These are phyloP conservation scores for Rhizopus delemar DNA, from an alignment of 371 early-diverging fungal genomes.

Conservation along the genomic window DNA sequence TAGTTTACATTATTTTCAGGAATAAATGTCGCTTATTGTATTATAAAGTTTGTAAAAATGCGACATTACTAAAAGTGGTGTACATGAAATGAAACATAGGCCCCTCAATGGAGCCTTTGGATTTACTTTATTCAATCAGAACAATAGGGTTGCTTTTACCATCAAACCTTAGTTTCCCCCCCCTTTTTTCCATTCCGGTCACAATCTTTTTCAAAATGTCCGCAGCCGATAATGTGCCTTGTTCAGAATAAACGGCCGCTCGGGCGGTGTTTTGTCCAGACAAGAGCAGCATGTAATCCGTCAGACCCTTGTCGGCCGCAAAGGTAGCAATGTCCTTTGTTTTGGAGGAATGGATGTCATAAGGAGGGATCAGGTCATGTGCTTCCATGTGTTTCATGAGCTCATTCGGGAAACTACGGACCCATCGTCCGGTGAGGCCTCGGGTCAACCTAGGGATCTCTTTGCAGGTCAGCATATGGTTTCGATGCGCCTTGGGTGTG, in stretches of 20 bases:
- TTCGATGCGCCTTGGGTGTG: conserved; percentile 31
- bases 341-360: conserved; percentile 46
- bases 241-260: conserved; percentile 38
- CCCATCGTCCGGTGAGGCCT: conserved; percentile 37
- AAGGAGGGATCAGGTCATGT: conserved; percentile 26
- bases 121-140: no score
- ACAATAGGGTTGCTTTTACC: no score
- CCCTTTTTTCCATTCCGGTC: background rate
- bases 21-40: no score
- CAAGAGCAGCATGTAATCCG: conserved; percentile 39
- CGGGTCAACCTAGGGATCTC: conserved; percentile 31
- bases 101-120: no score
- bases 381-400: conserved; percentile 36
- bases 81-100: no score
- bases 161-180: no score
- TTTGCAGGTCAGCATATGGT: conserved; percentile 18
- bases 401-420: conserved; percentile 38
- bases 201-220: conserved; percentile 36
- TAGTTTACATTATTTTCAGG: no score
- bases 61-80: no score
- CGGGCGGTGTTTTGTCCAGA: conserved; percentile 28
- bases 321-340: conserved; percentile 43
- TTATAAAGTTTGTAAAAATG: no score
- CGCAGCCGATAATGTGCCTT: conserved; percentile 33
- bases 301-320: conserved; percentile 25